Conservation (phyloP, 2,329 filamentous ascomycete genomes). For the Fusarium austroafricanum region DNA sequence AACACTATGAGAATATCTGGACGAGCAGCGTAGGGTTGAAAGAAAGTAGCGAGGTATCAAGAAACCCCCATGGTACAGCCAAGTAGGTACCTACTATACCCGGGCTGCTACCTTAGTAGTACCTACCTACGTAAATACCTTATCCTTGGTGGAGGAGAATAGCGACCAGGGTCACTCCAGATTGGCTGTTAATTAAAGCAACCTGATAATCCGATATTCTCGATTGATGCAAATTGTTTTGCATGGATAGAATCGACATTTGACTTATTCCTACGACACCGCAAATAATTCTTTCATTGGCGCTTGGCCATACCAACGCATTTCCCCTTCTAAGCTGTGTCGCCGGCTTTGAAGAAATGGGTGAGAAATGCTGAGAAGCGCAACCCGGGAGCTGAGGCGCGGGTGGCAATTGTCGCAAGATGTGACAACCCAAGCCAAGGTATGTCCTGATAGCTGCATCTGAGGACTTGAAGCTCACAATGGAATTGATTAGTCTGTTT, state of each 20-base stretch:
- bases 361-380: constrained; percentile 53
- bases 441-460: constrained; percentile 24
- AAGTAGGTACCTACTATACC: no score
- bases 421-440: constrained; percentile 37
- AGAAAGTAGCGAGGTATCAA: neutral
- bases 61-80: neutral
- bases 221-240: constrained; percentile 44
- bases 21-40: neutral
- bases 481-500: constrained; percentile 19
- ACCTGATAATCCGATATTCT: constrained; percentile 29
- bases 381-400: constrained; percentile 48
- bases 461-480: constrained; percentile 18
- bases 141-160: neutral
- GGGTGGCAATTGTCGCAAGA: constrained; percentile 45
- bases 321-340: neutral
- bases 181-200: constrained; percentile 18
- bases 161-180: neutral
- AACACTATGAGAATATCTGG: neutral
- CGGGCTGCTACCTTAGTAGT: no score
- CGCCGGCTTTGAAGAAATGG: constrained; percentile 46
- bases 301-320: neutral
- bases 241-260: neutral
- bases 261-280: neutral
- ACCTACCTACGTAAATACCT: no score
- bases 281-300: neutral